A percentile compares a stretch with the other conserved stretches of the same genome.
These are phyloP conservation scores for Jaenimonas drosophilae DNA, from an alignment of 208 protist species.

Conservation along the genomic window DNA sequence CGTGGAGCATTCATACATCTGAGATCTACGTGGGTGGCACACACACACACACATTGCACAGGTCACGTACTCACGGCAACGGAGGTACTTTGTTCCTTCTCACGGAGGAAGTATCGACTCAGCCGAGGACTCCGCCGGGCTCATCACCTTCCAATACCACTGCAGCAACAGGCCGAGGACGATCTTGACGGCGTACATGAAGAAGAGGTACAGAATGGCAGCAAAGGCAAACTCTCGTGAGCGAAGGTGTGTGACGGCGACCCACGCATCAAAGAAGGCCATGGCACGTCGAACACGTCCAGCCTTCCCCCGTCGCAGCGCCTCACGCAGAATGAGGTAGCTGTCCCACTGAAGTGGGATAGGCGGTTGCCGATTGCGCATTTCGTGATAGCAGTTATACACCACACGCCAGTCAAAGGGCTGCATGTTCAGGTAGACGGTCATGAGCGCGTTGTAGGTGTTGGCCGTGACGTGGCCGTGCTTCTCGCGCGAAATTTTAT, in stretches of 20 bases:
- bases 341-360: constrained; percentile 77
- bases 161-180: constrained; percentile 17
- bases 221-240: constrained; percentile 46
- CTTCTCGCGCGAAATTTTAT: constrained; percentile 51
- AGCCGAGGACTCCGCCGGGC: neutral
- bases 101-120: constrained; percentile 9
- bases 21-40: too few relatives aligned
- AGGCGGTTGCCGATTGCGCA: constrained; percentile 47
- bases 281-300: constrained; percentile 54
- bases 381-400: constrained; percentile 83
- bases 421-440: constrained; percentile 80
- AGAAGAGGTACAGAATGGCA: constrained; percentile 27
- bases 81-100: neutral
- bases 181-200: constrained; percentile 46
- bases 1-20: neutral
- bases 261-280: constrained; percentile 78
- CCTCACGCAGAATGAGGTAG: constrained; percentile 64
- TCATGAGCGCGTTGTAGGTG: constrained; percentile 83
- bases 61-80: neutral
- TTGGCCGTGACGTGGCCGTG: constrained; percentile 27
- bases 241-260: constrained; percentile 42
- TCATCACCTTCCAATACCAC: constrained; percentile 24
- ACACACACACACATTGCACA: too few relatives aligned
- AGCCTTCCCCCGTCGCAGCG: constrained; percentile 41
- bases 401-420: constrained; percentile 88